A percentile compares a stretch with the other conserved stretches of the same genome.
phyloP scores from a whole-genome alignment of 176 grass and related monocot genomes.

The Cenchrus purpureus region DNA sequence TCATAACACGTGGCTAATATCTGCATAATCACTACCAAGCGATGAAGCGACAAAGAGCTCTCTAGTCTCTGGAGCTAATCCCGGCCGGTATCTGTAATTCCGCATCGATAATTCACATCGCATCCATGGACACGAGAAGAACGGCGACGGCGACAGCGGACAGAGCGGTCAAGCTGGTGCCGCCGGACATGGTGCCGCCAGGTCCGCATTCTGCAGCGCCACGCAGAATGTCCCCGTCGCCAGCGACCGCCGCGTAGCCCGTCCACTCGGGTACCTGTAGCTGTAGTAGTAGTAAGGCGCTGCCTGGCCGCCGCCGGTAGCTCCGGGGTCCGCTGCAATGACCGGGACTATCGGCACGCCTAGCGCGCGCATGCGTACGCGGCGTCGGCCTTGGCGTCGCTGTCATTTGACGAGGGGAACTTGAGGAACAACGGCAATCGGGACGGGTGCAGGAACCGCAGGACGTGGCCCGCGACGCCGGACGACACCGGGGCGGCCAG shows the following conservation, averaged over 20 bases:
- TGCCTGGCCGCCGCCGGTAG: neutral
- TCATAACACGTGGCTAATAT: neutral
- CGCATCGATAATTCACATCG: constrained; percentile 32
- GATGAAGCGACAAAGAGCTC: neutral
- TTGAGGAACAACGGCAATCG: no score
- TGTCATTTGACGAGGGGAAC: no score
- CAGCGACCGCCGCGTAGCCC: constrained; percentile 25
- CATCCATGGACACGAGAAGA: constrained; percentile 4
- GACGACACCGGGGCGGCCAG: no score
- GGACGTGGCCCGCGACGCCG: no score
- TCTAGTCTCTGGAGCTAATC: constrained; percentile 12
- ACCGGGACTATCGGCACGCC: constrained; percentile 31
- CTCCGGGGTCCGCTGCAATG: constrained; percentile 16
- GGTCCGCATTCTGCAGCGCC: constrained; percentile 67
- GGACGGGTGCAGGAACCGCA: no score
- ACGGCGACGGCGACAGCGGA: neutral
- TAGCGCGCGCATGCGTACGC: constrained; percentile 44
- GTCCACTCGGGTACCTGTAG: neutral
- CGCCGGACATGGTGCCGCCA: constrained; percentile 14
- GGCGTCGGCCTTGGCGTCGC: no score
- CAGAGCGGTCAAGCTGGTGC: constrained; percentile 13
- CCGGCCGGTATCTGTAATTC: no score
- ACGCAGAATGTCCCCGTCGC: constrained; percentile 78
- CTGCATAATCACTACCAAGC: constrained; percentile 5
- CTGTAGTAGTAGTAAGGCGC: constrained; percentile 34